Evolutionary conservation across 1,284 basidiomycete genomes (phyloP).

Genomic region (Malassezia yamatoensis): DNA sequence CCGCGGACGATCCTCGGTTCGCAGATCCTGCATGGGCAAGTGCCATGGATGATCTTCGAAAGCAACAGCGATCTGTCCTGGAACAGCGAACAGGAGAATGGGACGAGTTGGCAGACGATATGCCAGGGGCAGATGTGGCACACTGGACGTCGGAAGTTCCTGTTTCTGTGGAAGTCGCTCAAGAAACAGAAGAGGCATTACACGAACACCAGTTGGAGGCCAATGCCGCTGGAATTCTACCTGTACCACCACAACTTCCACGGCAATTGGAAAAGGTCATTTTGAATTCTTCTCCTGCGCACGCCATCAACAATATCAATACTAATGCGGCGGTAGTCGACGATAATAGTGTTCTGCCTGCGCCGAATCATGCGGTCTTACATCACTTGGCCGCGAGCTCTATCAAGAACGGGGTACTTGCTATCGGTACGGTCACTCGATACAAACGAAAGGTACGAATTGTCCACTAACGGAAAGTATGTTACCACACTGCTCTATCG

Average conservation of each 20-base stretch:
- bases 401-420: constrained; percentile 84
- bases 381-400: constrained; percentile 93
- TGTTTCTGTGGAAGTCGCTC: constrained; percentile 38
- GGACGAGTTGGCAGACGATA: constrained; percentile 32
- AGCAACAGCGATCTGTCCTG: background rate
- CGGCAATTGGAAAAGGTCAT: constrained; percentile 89
- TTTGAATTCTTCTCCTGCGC: constrained; percentile 56
- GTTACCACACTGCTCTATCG: constrained; percentile 15
- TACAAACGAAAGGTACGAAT: constrained; percentile 71
- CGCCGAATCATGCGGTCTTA: constrained; percentile 77
- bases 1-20: background rate
- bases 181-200: constrained; percentile 38
- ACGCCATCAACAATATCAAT: constrained; percentile 22
- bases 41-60: constrained; percentile 12
- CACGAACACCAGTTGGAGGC: constrained; percentile 16
- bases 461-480: constrained; percentile 2
- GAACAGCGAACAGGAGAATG: constrained; percentile 24
- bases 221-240: constrained; percentile 18
- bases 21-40: constrained; percentile 8
- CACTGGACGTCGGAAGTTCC: constrained; percentile 49
- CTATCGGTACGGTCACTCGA: constrained; percentile 82
- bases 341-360: constrained; percentile 82
- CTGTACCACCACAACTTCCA: constrained; percentile 61
- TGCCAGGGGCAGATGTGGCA: constrained; percentile 18
- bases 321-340: constrained; percentile 55